Evolutionary conservation across 202 grass and related monocot genomes (phyloP).

Genomic region (Hordeum pubiflorum): DNA sequence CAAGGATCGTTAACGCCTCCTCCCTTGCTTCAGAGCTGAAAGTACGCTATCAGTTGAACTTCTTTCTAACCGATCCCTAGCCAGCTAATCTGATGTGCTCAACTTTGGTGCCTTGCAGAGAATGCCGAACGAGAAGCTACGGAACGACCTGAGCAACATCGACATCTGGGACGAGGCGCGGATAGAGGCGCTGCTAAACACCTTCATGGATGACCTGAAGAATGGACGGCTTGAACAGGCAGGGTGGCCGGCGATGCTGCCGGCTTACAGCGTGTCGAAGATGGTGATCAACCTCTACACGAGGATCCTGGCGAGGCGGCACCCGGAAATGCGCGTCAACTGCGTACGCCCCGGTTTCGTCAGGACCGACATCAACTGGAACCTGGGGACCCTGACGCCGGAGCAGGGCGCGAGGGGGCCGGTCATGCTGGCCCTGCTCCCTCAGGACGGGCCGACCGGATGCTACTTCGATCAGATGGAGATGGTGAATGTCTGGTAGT

Average conservation of each 20-base stretch:
- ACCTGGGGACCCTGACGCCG: slow-evolving; percentile 45
- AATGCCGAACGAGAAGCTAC: slow-evolving; percentile 56
- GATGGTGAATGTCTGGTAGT: slow-evolving; percentile 45
- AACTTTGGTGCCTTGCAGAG: slow-evolving; percentile 25
- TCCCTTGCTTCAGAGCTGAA: slow-evolving; percentile 72
- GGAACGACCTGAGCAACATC: slow-evolving; percentile 33
- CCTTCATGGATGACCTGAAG: slow-evolving; percentile 60
- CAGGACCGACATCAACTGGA: slow-evolving; percentile 68
- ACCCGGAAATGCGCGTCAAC: slow-evolving; percentile 54
- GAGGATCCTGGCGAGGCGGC: slow-evolving; percentile 48
- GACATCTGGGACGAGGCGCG: slow-evolving; percentile 35
- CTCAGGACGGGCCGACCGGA: slow-evolving; percentile 38
- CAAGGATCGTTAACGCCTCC: slow-evolving; percentile 61
- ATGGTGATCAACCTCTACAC: slow-evolving; percentile 68
- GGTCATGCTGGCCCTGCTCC: slow-evolving; percentile 51
- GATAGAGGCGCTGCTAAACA: slow-evolving; percentile 29
- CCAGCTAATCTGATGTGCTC: not conserved
- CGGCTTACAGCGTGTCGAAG: slow-evolving; percentile 66
- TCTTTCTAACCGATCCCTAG: not conserved
- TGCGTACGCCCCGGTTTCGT: slow-evolving; percentile 70
- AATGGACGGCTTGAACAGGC: slow-evolving; percentile 43
- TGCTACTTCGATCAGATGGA: slow-evolving; percentile 61
- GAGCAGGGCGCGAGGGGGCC: slow-evolving; percentile 59
- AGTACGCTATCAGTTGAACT: not conserved
- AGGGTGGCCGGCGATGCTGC: slow-evolving; percentile 64